phyloP scores from a whole-genome alignment of 2,329 filamentous ascomycete genomes.

The Emergomyces pasteurianus region DNA sequence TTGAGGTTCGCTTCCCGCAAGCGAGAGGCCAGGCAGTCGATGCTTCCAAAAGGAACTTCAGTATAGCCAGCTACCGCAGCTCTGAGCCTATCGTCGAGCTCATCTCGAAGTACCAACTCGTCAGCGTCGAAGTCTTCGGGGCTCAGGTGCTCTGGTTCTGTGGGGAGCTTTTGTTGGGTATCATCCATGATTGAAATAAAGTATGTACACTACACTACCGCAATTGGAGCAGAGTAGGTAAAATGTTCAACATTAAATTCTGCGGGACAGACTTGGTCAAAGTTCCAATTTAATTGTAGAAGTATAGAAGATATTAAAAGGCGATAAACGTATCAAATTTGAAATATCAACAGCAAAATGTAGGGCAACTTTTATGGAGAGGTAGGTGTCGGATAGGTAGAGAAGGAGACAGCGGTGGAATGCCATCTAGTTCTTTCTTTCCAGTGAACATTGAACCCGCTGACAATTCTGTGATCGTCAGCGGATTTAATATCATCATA shows the following conservation, averaged over 20 bases:
- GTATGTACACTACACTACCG: not conserved
- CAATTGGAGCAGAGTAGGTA: not conserved
- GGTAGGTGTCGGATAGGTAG: not conserved
- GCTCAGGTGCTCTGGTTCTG: not conserved
- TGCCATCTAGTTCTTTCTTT: not conserved
- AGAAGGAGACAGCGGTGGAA: not conserved
- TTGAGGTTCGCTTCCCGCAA: not conserved
- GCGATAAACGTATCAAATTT: not conserved
- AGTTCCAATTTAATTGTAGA: not conserved
- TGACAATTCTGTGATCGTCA: not conserved
- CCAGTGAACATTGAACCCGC: not conserved
- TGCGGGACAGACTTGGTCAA: too few relatives aligned
- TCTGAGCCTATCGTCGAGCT: not conserved
- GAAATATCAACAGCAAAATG: not conserved
- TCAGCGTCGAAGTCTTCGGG: not conserved
- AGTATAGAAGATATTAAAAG: not conserved
- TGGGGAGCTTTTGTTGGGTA: not conserved
- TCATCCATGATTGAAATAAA: not conserved
- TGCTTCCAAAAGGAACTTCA: not conserved
- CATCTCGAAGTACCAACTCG: not conserved
- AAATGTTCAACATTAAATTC: not conserved
- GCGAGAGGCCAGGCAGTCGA: not conserved
- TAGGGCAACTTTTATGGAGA: not conserved
- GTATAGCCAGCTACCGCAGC: not conserved
- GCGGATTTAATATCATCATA: not conserved